Evolutionary conservation across 2,329 filamentous ascomycete species (phyloP).

Genomic region (Rutstroemia sp.): DNA sequence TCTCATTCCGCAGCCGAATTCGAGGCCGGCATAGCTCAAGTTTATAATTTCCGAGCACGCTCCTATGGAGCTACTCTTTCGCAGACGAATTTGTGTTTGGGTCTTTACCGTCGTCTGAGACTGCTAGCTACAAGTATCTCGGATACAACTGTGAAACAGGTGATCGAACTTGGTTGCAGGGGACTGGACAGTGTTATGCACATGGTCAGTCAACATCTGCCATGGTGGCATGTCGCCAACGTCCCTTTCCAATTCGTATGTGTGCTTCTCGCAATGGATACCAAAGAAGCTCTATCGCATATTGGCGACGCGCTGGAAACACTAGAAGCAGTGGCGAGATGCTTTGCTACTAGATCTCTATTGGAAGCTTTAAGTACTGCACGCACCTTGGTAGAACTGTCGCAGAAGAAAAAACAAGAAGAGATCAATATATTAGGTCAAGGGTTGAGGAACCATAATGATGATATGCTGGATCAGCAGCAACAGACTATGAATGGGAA

Average conservation of each 20-base stretch:
- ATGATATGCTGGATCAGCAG: neutral
- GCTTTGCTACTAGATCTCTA: slow-evolving; percentile 14
- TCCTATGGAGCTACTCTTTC: slow-evolving; percentile 5
- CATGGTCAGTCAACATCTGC: slow-evolving; percentile 10
- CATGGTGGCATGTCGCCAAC: slow-evolving; percentile 21
- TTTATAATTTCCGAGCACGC: neutral
- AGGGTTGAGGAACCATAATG: neutral
- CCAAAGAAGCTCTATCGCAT: slow-evolving; percentile 15
- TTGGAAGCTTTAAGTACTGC: slow-evolving; percentile 19
- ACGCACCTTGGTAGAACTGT: slow-evolving; percentile 16
- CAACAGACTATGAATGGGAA: neutral
- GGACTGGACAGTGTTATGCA: slow-evolving; percentile 14
- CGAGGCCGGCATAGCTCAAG: neutral
- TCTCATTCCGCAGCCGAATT: neutral
- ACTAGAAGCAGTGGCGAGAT: slow-evolving; percentile 13
- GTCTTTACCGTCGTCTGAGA: slow-evolving; percentile 3
- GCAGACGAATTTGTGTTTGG: slow-evolving; percentile 1
- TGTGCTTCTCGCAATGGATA: slow-evolving; percentile 17
- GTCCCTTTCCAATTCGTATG: slow-evolving; percentile 19
- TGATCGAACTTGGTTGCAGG: neutral
- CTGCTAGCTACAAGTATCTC: neutral
- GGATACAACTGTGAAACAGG: neutral
- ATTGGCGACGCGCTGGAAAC: slow-evolving; percentile 16
- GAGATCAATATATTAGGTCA: slow-evolving; percentile 7
- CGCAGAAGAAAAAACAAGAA: slow-evolving; percentile 13